Base-by-base conservation (phyloP, 108 stramenopile genomes). In the Discostella stelligeroides region DNA sequence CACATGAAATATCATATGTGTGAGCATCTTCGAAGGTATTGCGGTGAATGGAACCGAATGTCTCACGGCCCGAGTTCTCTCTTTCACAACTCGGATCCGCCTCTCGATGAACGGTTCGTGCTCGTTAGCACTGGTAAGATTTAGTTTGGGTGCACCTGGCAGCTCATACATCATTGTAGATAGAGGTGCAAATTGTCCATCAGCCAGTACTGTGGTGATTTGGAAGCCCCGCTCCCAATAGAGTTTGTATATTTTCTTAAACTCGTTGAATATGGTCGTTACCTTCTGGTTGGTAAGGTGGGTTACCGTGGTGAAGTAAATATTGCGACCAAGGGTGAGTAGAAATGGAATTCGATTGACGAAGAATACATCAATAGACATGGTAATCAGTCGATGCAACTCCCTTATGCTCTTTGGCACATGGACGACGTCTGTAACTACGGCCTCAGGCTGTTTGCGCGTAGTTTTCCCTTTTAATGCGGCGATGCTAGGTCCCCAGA, bases 401-500 rank as follows among this genome's bases (percentile, higher is more conserved):
- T 37, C 14, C 29, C 60, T 2, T 17, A 60, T 60, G 4, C 14
- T 7, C 12, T 60, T 34, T 2, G 60, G 37, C 20, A 60, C 37
- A 3, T 4, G 20, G 17, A 60, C 34, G 17, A 60, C 37, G 37
- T 60, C 60, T 18, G 17, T 9, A n/a, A 37, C 8, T 18, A 60
- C 60, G 17, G 34, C 9, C 20, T 13, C 18, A n/a, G 66, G 18
- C 21, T 23, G 11, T 34, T 54, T 2, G 34, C 55, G 7, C 13
- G 29, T 56, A 1, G 54, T 68, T 7, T 56, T 68, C 12, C 66
- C 53, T 56, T 54, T 64, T 15, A 64, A 21, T 15, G 63, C 38
- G 13, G 63, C 63, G 7, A 64, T 21, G 12, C 12, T 12, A 20
- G 51, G 53, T 15, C 53, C 66, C 38, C 49, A 57, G n/a, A n/a